Conservation (phyloP, 2,329 filamentous ascomycete species). For the Thielaviopsis ethacetica region DNA sequence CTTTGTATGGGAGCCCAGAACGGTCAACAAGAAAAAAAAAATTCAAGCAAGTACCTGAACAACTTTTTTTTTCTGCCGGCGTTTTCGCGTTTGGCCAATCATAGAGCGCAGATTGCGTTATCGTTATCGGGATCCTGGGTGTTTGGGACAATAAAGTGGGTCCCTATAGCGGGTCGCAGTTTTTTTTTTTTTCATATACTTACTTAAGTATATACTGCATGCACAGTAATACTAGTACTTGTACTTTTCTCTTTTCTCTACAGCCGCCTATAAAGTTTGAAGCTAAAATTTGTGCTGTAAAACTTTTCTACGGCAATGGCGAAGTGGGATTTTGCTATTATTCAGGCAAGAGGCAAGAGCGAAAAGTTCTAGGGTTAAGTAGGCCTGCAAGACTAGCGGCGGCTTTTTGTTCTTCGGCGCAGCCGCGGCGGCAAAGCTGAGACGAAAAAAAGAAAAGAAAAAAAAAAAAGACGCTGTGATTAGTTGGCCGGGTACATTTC, state of each 20-base stretch:
- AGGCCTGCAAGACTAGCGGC: background rate
- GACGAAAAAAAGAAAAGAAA: background rate
- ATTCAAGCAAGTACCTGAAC: slow-evolving; percentile 8
- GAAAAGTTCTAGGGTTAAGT: background rate
- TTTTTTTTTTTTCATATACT: background rate
- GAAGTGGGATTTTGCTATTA: background rate
- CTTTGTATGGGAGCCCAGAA: background rate
- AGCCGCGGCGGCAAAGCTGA: background rate
- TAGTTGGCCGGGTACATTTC: slow-evolving; percentile 30
- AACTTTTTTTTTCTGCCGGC: slow-evolving; percentile 9
- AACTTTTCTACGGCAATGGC: background rate
- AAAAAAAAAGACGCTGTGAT: slow-evolving; percentile 8
- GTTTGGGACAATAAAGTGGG: background rate
- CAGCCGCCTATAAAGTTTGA: background rate
- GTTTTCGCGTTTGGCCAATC: slow-evolving; percentile 6
- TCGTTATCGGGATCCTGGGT: slow-evolving; percentile 10
- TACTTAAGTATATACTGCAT: no score
- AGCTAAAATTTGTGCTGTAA: background rate
- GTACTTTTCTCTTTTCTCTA: background rate
- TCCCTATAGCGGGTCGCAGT: background rate
- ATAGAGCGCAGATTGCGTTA: background rate
- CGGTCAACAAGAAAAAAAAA: slow-evolving; percentile 3
- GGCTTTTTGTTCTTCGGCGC: background rate
- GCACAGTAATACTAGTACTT: no score
- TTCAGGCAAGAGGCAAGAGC: background rate